These are phyloP conservation scores for Kwoniella pini DNA, from an alignment of 768 basidiomycete species.

Conservation along the genomic window DNA sequence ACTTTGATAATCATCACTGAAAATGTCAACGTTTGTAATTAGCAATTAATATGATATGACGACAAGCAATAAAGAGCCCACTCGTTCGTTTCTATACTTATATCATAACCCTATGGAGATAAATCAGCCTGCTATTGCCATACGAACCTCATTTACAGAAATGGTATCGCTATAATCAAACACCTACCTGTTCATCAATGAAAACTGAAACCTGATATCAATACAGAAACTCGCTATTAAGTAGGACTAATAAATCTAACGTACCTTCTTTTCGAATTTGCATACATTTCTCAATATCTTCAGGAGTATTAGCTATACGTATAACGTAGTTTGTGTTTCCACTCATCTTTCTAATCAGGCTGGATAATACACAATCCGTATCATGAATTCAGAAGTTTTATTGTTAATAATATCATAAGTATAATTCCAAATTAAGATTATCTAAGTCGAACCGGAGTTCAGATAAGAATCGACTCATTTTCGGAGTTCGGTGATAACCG, in stretches of 20 bases:
- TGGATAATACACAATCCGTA: too few species aligned
- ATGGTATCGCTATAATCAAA: not conserved
- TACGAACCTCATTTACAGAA: too few species aligned
- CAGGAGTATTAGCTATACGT: not conserved
- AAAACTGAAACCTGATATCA: too few species aligned
- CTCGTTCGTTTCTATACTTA: constrained; percentile 24
- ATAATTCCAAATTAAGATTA: too few species aligned
- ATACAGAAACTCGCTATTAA: too few species aligned
- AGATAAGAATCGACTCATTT: constrained; percentile 3
- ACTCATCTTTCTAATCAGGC: not conserved
- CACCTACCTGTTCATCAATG: constrained; percentile 24
- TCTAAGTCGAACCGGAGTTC: too few species aligned
- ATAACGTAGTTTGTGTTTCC: not conserved
- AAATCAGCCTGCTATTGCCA: too few species aligned
- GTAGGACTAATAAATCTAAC: too few species aligned
- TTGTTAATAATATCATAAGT: too few species aligned
- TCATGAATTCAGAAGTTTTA: too few species aligned
- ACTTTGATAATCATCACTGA: constrained; percentile 27
- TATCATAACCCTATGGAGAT: constrained; percentile 30
- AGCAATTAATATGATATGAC: too few species aligned
- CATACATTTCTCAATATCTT: constrained; percentile 15
- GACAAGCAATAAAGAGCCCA: constrained; percentile 13
- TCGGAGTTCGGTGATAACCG: not conserved
- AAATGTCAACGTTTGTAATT: not conserved
- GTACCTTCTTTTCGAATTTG: constrained; percentile 13